phyloP scores from a whole-genome alignment of 768 basidiomycete species.

The Chalciporus chontae region DNA sequence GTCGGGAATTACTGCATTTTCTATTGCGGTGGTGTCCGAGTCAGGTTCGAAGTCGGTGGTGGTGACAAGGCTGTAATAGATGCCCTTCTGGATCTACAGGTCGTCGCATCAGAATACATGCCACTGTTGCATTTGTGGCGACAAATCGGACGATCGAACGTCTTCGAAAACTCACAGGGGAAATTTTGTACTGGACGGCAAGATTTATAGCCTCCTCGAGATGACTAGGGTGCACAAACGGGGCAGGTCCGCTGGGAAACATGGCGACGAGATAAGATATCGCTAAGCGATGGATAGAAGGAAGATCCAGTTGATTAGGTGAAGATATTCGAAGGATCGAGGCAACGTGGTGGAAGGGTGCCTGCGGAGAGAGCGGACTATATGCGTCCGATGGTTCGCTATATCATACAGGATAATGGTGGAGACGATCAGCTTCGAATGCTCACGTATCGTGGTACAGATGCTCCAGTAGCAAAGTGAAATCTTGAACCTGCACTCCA shows the following conservation, averaged over 20 bases:
- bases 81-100: conserved; percentile 53
- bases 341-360: conserved; percentile 46
- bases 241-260: conserved; percentile 48
- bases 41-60: conserved; percentile 52
- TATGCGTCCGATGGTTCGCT: not conserved
- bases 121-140: not conserved
- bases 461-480: conserved; percentile 56
- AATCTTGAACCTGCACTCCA: conserved; percentile 42
- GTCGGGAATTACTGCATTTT: not conserved
- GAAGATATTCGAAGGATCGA: conserved; percentile 58
- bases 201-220: conserved; percentile 53
- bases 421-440: not conserved
- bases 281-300: conserved; percentile 46
- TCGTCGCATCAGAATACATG: not conserved
- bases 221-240: conserved; percentile 41
- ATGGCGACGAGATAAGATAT: conserved; percentile 39
- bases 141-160: not conserved
- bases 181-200: conserved; percentile 44
- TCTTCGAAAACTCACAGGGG: conserved; percentile 52
- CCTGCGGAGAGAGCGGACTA: conserved; percentile 45
- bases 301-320: conserved; percentile 53
- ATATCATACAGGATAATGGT: not conserved
- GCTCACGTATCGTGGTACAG: conserved; percentile 69
- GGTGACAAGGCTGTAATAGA: conserved; percentile 63
- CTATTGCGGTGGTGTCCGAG: conserved; percentile 16